Percentiles rank a stretch among this genome's conserved stretches.
Conservation (phyloP, 306 rosid species). For the Vicia villosa region DNA sequence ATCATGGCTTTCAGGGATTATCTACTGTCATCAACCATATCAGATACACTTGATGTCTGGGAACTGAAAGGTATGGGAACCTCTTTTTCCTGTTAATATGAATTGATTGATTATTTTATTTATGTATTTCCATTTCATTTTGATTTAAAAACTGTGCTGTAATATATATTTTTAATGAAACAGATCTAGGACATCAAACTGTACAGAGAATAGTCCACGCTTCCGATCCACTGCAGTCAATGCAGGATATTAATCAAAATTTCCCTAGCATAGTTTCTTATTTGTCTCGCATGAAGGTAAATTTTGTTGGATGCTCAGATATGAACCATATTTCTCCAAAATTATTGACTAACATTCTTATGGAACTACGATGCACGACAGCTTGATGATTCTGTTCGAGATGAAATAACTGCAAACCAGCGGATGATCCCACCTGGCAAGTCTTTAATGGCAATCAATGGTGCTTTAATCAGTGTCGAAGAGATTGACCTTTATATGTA, state of each 20-base stretch:
- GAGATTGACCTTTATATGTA: constrained; percentile 96
- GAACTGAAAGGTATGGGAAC: constrained; percentile 79
- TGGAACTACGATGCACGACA: constrained; percentile 46
- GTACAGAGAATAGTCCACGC: constrained; percentile 98
- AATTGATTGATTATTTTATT: constrained; percentile 17
- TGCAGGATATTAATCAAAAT: constrained; percentile 98
- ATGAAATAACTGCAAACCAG: constrained; percentile 91
- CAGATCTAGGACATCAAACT: constrained; percentile 98
- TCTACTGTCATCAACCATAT: constrained; percentile 82
- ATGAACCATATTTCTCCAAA: constrained; percentile 21
- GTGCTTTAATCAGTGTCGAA: constrained; percentile 94
- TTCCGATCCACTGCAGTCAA: constrained; percentile 95
- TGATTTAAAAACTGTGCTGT: constrained; percentile 26
- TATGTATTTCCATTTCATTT: constrained; percentile 19
- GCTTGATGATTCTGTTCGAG: constrained; percentile 90
- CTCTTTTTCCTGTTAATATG: constrained; percentile 1
- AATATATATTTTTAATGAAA: constrained; percentile 33
- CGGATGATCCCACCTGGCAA: constrained; percentile 99
- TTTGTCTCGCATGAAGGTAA: constrained; percentile 97
- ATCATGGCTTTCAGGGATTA: constrained; percentile 94
- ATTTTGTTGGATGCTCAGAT: constrained; percentile 27
- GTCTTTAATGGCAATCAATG: constrained; percentile 97
- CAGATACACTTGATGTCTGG: constrained; percentile 98
- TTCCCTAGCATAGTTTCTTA: constrained; percentile 96
- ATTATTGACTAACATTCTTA: constrained; percentile 32